Evolutionary conservation across 2,329 filamentous ascomycete species (phyloP), one percentile per base, ranked within the genome.

Genomic region (Penicillium griseofulvum): DNA sequence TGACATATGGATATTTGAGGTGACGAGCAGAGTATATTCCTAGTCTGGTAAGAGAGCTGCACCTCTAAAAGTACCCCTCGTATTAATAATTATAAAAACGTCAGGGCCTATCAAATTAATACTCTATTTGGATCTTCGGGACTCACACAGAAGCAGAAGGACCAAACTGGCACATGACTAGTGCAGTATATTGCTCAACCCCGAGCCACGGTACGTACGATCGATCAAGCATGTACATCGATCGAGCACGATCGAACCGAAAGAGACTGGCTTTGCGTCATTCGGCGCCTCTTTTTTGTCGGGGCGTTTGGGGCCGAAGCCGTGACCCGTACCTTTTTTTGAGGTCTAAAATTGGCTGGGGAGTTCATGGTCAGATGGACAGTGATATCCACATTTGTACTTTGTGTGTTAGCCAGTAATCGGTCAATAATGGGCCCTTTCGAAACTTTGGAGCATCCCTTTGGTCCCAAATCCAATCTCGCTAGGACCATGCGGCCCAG

Each of bases 51-150:
- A 14, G 17, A 37, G 11, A 29, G 36, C 36, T 42, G 37, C 26
- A 34, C 6, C 3, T 12, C 11, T 34, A 16, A 31, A 31, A 31
- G 29, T 31, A 31, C 29, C 29, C 29, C 29, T 31, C 29, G 29
- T 31, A 31, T 31, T 31, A 31, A 31, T 31, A 14, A 31, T 14
- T 41, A 19, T n/a, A 53, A 37, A 29, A 54, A 53, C 48, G 49
- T 50, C 52, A 56, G 29, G 56, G 54, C 46, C 52, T 42, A 52
- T 63, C 49, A 44, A 41, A 49, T 43, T 37, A 42, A 26, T 52
- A 62, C 62, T 63, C 54, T 60, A 65, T 57, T 59, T 63, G 57
- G 49, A 58, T 61, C 57, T 41, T 62, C 61, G 59, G 62, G 62
- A 56, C 52, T 29, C 33, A 44, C 16, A 14, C 31, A 16, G 7